Base-by-base conservation (phyloP, 441 rosid genomes). In the Jatropha multifida region DNA sequence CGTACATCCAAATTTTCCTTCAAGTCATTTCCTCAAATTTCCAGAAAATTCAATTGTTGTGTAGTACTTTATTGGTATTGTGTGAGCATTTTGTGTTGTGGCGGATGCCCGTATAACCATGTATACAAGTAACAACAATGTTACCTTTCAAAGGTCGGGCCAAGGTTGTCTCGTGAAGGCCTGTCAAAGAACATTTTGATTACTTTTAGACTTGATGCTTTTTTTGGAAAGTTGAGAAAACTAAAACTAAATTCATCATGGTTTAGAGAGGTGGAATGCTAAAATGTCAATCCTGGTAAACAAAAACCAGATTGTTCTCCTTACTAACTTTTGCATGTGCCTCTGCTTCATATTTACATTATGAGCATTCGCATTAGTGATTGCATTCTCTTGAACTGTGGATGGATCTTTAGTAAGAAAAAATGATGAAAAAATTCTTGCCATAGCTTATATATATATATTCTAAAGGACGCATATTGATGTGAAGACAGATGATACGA, bases 401-500 rank as follows among this genome's bases (percentile, higher is more conserved):
- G 1, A 42, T 42, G 48, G 0, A 10, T 44, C 48, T 44, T 44
- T 5, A 44, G 48, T 44, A 4, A 23, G 23, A 42, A 42, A 42
- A 42, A 44, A 44, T 5, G 64, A 69, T 55, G 74, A 59, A 54
- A 52, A 6, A 15, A 4, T 55, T 71, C 27, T 15, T 60, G 18
- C 26, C 13, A 9, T 73, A 40, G 0, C 11, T 23, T 8, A 20
- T 69, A 18, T 13, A 23, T 23, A 23, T 23, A 23, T 23, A 23
- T 68, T 49, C 48, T 58, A 67, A 65, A 52, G 27, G 20, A 63
- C 59, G 62, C 65, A 38, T 40, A 37, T 74, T 44, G 20, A 48
- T 79, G 26, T 72, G 67, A 61, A 79, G 62, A 72, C 82, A 88
- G 97, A 81, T 69, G 80, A 64, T 73, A 73, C 73, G n/a, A n/a